Conservation (phyloP, 108 stramenopile genomes). For the Nitzschia sp. region DNA sequence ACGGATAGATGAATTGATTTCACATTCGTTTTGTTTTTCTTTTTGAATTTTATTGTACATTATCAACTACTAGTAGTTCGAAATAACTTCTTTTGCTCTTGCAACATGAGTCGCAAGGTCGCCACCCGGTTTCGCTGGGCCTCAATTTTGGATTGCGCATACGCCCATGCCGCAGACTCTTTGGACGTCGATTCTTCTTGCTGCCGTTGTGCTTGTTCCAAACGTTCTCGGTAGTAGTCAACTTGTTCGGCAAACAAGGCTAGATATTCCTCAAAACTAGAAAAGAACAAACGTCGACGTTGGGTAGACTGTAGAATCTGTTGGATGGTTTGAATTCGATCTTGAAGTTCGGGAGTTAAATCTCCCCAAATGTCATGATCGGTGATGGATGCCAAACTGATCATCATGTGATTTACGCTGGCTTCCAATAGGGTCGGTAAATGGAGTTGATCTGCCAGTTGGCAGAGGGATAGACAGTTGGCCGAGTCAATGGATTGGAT, state of each 20-base stretch:
- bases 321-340: conserved; percentile 35
- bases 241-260: conserved; percentile 57
- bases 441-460: conserved; percentile 68
- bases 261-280: conserved; percentile 48
- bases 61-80: background rate
- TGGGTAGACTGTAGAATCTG: conserved; percentile 30
- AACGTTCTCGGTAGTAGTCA: conserved; percentile 49
- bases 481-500: conserved; percentile 53
- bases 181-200: conserved; percentile 2
- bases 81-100: conserved; percentile 48
- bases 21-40: too few relatives aligned
- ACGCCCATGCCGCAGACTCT: conserved; percentile 17
- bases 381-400: conserved; percentile 26
- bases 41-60: too few relatives aligned
- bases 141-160: conserved; percentile 40
- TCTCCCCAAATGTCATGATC: conserved; percentile 15
- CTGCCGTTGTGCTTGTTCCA: conserved; percentile 36
- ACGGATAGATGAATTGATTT: too few relatives aligned
- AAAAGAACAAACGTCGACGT: conserved; percentile 40
- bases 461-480: conserved; percentile 69
- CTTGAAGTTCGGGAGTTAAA: conserved; percentile 28
- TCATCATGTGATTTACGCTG: conserved; percentile 43
- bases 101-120: conserved; percentile 28
- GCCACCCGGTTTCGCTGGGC: conserved; percentile 37
- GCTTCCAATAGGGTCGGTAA: conserved; percentile 59